Base-by-base conservation (phyloP, 2,329 filamentous ascomycete genomes). In the Diplodia scrobiculata region DNA sequence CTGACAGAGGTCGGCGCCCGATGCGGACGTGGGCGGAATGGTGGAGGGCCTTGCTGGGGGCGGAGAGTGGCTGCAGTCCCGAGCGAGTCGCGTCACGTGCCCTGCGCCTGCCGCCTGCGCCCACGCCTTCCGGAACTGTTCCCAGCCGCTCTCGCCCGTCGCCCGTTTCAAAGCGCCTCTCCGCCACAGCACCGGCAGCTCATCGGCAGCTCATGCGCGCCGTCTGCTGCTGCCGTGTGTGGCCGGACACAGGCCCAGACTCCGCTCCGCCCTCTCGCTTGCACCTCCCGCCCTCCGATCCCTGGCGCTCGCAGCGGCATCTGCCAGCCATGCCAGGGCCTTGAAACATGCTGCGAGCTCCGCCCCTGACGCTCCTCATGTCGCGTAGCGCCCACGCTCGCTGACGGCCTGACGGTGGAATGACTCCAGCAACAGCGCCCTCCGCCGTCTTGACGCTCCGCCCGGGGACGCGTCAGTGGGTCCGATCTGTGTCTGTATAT, bases 231-330 rank as follows among this genome's bases (percentile, higher is more conserved):
- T 36, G 45, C 45, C 19, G 25, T 34, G 38, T 47, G 6, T 47
- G 25, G 34, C 11, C 36, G 54, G 21, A 6, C 6, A 17, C 25
- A 5, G 38, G 58, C 45, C 58, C 58, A 50, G 58, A 10, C 58
- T 62, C 58, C 45, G 58, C 58, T 60, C 55, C 55, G 55, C 55
- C 36, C 27, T 38, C 55, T 60, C 55, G 55, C 55, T 48, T 60
- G 6, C 58, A 50, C 7, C 58, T 36, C 41, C 58, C 58, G 45
- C 58, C 38, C 38, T 48, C 27, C 14, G 58, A 62, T 62, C 58
- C 50, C 45, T 62, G 36, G 51, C 58, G 27, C 58, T 51, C 51
- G 51, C 27, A 36, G 58, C 58, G 17, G 27, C 32, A 21, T 29
- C 38, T 47, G 58, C 58, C 58, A 36, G 58, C 58, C 58, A 27